A percentile compares a stretch with the other conserved stretches of the same genome.
Evolutionary conservation across 2,329 filamentous ascomycete genomes (phyloP).

Genomic region (Macrophomina phaseolina): DNA sequence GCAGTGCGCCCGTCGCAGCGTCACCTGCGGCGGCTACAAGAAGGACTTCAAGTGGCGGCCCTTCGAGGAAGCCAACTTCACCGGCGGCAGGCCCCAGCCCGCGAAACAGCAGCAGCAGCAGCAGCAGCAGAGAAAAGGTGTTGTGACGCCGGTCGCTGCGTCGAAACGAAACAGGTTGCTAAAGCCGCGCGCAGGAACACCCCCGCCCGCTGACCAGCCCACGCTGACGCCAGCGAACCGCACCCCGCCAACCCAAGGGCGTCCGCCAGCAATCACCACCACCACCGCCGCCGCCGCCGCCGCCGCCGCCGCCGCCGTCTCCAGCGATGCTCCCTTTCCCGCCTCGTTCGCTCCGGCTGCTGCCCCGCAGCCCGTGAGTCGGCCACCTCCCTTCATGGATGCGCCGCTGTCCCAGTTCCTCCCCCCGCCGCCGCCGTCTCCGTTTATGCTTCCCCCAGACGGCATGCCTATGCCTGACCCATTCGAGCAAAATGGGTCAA

Average conservation of each 20-base stretch:
- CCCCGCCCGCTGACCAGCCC: slow-evolving; percentile 21
- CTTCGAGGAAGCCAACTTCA: slow-evolving; percentile 68
- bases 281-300: not conserved
- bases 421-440: slow-evolving; percentile 30
- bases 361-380: not conserved
- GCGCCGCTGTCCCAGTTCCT: slow-evolving; percentile 29
- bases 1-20: slow-evolving; percentile 69
- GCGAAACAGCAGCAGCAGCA: slow-evolving; percentile 16
- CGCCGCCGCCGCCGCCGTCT: not conserved
- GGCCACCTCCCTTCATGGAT: slow-evolving; percentile 24
- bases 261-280: slow-evolving; percentile 10
- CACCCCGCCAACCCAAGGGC: slow-evolving; percentile 19
- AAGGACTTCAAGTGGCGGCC: slow-evolving; percentile 78
- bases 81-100: slow-evolving; percentile 46
- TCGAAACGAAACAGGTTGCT: slow-evolving; percentile 9
- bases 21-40: slow-evolving; percentile 73
- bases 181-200: slow-evolving; percentile 28
- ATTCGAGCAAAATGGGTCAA: slow-evolving; percentile 41
- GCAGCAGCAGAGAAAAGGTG: slow-evolving; percentile 17
- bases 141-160: not conserved
- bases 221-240: slow-evolving; percentile 7
- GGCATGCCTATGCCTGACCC: slow-evolving; percentile 38
- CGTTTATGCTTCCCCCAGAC: slow-evolving; percentile 35
- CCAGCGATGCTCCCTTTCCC: slow-evolving; percentile 14
- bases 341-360: not conserved